Evolutionary conservation across 495 filamentous ascomycete species (phyloP).

Genomic region (Oleoguttula mirabilis): DNA sequence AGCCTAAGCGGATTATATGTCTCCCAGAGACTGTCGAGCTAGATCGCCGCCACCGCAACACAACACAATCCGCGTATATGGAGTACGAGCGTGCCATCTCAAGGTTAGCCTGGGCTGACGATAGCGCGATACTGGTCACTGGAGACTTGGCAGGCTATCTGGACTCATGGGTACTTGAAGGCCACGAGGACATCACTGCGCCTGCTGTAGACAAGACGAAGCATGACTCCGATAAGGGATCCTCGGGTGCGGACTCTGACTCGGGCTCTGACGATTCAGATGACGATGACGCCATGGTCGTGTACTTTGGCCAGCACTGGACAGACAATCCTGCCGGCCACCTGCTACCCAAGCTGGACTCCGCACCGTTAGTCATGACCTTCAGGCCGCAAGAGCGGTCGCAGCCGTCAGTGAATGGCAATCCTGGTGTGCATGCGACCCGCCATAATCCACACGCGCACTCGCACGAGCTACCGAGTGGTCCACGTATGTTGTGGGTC

Average conservation of each 20-base stretch:
- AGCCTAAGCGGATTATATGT: conserved; percentile 34
- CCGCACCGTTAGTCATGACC: conserved; percentile 56
- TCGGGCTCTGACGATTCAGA: conserved; percentile 35
- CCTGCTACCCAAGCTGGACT: conserved; percentile 66
- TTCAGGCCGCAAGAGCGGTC: conserved; percentile 51
- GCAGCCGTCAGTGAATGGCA: conserved; percentile 31
- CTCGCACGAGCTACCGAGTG: conserved; percentile 30
- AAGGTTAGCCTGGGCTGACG: conserved; percentile 63
- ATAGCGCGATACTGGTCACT: conserved; percentile 64
- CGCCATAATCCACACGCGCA: conserved; percentile 37
- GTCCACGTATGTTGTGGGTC: conserved; percentile 54
- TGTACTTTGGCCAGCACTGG: conserved; percentile 45
- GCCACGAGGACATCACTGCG: conserved; percentile 36
- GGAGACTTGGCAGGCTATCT: conserved; percentile 76
- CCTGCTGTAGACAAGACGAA: conserved; percentile 21
- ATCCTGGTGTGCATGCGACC: conserved; percentile 33
- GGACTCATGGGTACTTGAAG: conserved; percentile 68
- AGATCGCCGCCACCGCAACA: conserved; percentile 44
- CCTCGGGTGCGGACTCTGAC: conserved; percentile 36
- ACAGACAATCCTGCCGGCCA: conserved; percentile 49
- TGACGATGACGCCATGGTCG: conserved; percentile 11
- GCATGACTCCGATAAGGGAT: conserved; percentile 25
- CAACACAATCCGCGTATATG: conserved; percentile 32
- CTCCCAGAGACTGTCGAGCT: conserved; percentile 41
- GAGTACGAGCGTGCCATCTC: conserved; percentile 66